These are phyloP conservation scores for Ampelomyces quisqualis DNA, from an alignment of 2,329 filamentous ascomycete genomes.

Conservation along the genomic window DNA sequence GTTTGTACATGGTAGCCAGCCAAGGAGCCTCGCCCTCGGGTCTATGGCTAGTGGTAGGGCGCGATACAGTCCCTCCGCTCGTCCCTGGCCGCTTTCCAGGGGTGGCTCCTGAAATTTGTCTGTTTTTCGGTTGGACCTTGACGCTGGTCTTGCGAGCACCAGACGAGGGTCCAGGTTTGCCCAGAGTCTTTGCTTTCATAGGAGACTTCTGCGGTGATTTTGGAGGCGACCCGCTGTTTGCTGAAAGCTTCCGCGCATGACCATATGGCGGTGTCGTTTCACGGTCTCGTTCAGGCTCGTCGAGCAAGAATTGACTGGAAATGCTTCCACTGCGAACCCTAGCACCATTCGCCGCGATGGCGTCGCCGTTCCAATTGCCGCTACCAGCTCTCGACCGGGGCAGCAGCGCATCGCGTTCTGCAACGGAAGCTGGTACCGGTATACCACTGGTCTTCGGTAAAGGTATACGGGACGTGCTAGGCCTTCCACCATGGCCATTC, in stretches of 20 bases:
- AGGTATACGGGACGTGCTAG: conserved; percentile 76
- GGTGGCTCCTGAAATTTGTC: conserved; percentile 32
- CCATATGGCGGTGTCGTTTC: conserved; percentile 29
- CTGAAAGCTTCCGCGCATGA: conserved; percentile 23
- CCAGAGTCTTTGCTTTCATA: conserved; percentile 45
- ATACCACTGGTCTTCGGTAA: conserved; percentile 76
- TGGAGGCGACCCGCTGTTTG: conserved; percentile 29
- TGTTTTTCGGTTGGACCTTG: conserved; percentile 39
- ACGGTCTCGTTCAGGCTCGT: conserved; percentile 45
- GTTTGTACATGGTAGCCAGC: conserved; percentile 92
- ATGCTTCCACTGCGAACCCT: conserved; percentile 71
- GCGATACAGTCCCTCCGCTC: conserved; percentile 56
- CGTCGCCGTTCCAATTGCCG: conserved; percentile 59
- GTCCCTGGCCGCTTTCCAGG: conserved; percentile 61
- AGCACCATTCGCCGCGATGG: conserved; percentile 60
- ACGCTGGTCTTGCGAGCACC: conserved; percentile 37
- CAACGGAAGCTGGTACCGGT: conserved; percentile 69
- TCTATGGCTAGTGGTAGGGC: conserved; percentile 64
- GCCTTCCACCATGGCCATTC: conserved; percentile 53
- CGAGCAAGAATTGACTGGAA: conserved; percentile 55
- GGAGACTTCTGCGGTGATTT: conserved; percentile 38
- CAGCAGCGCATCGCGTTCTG: conserved; percentile 72
- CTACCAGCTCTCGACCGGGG: conserved; percentile 61
- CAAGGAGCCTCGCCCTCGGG: conserved; percentile 96
- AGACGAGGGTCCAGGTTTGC: conserved; percentile 40